Base-by-base conservation (phyloP, 345 rosid genomes). In the Tarenaya hassleriana region DNA sequence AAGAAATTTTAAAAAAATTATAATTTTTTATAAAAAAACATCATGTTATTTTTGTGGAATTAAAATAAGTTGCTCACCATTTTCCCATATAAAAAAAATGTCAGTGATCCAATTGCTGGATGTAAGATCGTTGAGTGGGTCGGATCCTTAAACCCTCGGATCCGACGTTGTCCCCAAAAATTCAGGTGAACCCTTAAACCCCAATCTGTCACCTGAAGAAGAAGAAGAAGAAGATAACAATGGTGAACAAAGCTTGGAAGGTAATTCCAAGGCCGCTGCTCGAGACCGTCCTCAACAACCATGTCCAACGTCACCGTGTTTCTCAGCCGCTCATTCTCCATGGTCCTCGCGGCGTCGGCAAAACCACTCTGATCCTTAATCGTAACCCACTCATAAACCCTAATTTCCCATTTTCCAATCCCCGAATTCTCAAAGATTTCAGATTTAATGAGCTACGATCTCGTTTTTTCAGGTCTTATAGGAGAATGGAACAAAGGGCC, bases 261-360 rank as follows among this genome's bases (percentile, higher is more conserved):
- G 73, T 94, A 50, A 74, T 85, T 48, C 91, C 95, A 53, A 78
- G 85, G 41, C 91, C 95, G 11, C 68, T 88, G 16, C 72, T 94
- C 6, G 99, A 94, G 72, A 75, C 94, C 4, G 56, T 86, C 38
- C 85, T 94, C 63, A 86, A 81, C 80, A 86, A 83, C 70, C 99
- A 94, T 47, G 91, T 86, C 31, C 95, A 85, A 60, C 91, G 79
- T 78, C 97, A 85, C 78, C 89, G 97, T 21, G 99, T 85, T 49
- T 85, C 72, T 72, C 99, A 94, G 60, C 83, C 95, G 13, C 95
- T 94, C 65, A 73, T 94, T 63, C 74, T 88, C 76, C 97, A 88
- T 41, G 97, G 98, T 40, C 98, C 98, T 56, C 87, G 98, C 16
- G 98, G 98, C 72, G 86, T 73, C 69, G 95, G 97, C 79, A 92